Conservation (phyloP, 257 asterid species). For the Lantana camara region DNA sequence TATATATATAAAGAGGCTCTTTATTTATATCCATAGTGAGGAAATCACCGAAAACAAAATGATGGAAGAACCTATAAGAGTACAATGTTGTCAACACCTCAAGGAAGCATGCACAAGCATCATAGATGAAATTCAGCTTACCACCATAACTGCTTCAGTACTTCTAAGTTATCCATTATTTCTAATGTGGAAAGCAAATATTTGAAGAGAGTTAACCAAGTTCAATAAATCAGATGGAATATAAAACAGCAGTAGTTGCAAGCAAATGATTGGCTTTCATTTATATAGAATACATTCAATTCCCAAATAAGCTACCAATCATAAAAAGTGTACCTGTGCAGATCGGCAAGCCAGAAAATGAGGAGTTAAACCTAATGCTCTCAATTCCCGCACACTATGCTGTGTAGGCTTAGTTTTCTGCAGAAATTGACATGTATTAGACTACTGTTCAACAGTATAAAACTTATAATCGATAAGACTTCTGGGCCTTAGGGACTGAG, state of each 20-base stretch:
- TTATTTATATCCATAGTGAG: neutral
- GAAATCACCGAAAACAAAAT: neutral
- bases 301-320: neutral
- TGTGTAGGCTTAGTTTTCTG: conserved; percentile 97
- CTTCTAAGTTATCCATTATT: too few species aligned
- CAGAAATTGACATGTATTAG: conserved; percentile 21
- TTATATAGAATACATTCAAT: conserved; percentile 10
- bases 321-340: conserved; percentile 54
- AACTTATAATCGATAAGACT: conserved; percentile 6
- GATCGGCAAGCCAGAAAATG: conserved; percentile 98
- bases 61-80: too few species aligned
- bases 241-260: neutral
- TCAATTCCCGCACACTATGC: conserved; percentile 90
- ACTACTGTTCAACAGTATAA: conserved; percentile 8
- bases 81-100: neutral
- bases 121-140: neutral
- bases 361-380: conserved; percentile 92
- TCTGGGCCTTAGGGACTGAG: conserved; percentile 4
- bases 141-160: neutral
- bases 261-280: neutral
- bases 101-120: neutral
- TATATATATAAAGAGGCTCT: too few species aligned
- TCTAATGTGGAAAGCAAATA: too few species aligned
- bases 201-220: neutral
- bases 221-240: neutral